phyloP scores from a whole-genome alignment of 345 rosid genomes.

The Eutrema heterophyllum region DNA sequence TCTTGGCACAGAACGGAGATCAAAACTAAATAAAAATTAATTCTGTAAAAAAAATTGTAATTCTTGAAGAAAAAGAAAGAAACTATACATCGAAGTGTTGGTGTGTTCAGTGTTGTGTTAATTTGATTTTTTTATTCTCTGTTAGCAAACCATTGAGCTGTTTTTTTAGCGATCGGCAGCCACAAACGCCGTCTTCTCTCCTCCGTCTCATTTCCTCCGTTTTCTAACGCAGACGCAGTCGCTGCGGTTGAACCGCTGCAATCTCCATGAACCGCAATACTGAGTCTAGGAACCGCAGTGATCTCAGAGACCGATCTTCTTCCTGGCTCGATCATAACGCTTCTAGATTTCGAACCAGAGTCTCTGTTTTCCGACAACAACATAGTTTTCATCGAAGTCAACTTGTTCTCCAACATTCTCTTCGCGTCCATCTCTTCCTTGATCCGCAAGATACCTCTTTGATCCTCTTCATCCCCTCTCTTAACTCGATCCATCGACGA shows the following conservation, averaged over 20 bases:
- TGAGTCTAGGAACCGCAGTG: constrained; percentile 52
- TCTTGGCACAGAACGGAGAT: neutral
- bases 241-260: constrained; percentile 23
- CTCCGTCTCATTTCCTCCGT: constrained; percentile 30
- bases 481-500: constrained; percentile 13
- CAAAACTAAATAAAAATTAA: neutral
- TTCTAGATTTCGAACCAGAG: constrained; percentile 26
- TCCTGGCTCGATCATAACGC: constrained; percentile 28
- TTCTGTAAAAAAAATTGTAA: neutral
- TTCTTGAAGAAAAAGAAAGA: neutral
- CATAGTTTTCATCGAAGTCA: constrained; percentile 27
- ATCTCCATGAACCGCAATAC: constrained; percentile 20
- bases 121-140: constrained; percentile 46
- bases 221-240: constrained; percentile 19
- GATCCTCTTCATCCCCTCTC: constrained; percentile 29
- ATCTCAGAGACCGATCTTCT: constrained; percentile 80
- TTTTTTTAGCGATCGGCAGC: constrained; percentile 74
- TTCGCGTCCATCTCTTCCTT: constrained; percentile 67
- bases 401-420: constrained; percentile 48
- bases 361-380: constrained; percentile 29
- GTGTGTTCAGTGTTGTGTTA: constrained; percentile 20
- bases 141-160: constrained; percentile 72
- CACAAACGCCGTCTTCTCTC: constrained; percentile 53
- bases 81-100: constrained; percentile 37
- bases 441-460: constrained; percentile 33